These are phyloP conservation scores for Cercospora janseana DNA, from an alignment of 2,329 filamentous ascomycete genomes.

Conservation along the genomic window DNA sequence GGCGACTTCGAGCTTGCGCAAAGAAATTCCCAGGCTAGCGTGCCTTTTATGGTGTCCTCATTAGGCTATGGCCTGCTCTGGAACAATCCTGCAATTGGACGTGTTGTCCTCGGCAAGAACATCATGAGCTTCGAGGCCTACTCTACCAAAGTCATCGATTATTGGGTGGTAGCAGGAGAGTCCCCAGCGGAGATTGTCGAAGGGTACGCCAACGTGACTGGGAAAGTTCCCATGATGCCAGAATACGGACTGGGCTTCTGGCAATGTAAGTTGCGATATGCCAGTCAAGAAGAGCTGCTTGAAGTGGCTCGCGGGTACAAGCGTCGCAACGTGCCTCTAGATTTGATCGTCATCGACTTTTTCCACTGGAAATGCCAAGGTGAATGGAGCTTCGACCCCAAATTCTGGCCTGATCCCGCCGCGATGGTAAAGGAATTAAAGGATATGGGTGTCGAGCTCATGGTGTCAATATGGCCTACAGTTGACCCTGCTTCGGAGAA, in stretches of 20 bases:
- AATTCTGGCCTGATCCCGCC: conserved; percentile 60
- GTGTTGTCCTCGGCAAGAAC: conserved; percentile 61
- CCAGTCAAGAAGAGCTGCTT: conserved; percentile 63
- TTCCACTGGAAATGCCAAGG: conserved; percentile 68
- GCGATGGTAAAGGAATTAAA: conserved; percentile 63
- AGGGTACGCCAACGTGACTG: conserved; percentile 57
- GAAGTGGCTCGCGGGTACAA: conserved; percentile 60
- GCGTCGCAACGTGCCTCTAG: conserved; percentile 55
- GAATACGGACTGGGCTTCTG: conserved; percentile 67
- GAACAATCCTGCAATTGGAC: conserved; percentile 64
- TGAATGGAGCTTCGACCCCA: conserved; percentile 65
- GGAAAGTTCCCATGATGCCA: conserved; percentile 64
- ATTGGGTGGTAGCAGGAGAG: conserved; percentile 62
- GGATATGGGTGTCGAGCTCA: conserved; percentile 60
- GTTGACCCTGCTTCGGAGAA: conserved; percentile 60
- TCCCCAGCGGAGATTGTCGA: conserved; percentile 56
- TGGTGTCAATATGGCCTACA: conserved; percentile 69
- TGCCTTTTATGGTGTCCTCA: conserved; percentile 61
- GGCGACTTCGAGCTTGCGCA: conserved; percentile 63
- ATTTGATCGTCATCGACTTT: conserved; percentile 66
- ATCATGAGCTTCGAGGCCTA: conserved; percentile 61
- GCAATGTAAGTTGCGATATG: conserved; percentile 66
- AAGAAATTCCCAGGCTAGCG: conserved; percentile 64
- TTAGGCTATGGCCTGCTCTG: conserved; percentile 63
- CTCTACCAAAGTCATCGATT: conserved; percentile 59